These are phyloP conservation scores for Ceratocystis eucalypticola DNA, from an alignment of 2,329 filamentous ascomycete genomes.

Conservation along the genomic window DNA sequence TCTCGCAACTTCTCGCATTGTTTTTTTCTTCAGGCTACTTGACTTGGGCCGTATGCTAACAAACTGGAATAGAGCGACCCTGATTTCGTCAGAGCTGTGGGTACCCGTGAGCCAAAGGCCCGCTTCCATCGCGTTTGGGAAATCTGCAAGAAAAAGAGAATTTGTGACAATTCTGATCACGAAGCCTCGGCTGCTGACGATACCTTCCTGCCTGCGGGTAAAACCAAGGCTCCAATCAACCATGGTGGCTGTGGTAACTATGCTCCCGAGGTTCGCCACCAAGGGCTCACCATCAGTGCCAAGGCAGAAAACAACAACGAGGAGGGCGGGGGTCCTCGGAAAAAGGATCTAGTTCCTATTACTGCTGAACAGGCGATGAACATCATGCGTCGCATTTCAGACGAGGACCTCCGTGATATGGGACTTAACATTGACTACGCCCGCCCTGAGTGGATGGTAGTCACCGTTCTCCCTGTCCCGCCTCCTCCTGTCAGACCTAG, in stretches of 20 bases:
- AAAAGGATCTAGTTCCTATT: slow-evolving; percentile 67
- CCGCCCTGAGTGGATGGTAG: slow-evolving; percentile 94
- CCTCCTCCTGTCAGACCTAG: slow-evolving; percentile 91
- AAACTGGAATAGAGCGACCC: slow-evolving; percentile 53
- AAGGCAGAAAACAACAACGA: slow-evolving; percentile 59
- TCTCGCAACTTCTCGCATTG: slow-evolving; percentile 25
- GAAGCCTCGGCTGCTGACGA: slow-evolving; percentile 56
- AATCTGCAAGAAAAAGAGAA: slow-evolving; percentile 75
- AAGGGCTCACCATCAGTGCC: slow-evolving; percentile 56
- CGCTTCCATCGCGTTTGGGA: slow-evolving; percentile 89
- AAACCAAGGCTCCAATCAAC: slow-evolving; percentile 37
- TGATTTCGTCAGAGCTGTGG: slow-evolving; percentile 69
- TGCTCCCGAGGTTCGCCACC: slow-evolving; percentile 77
- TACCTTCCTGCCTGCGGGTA: slow-evolving; percentile 48
- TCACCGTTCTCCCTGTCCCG: slow-evolving; percentile 88
- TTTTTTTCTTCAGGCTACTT: background rate
- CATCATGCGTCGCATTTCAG: slow-evolving; percentile 73
- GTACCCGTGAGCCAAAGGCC: slow-evolving; percentile 79
- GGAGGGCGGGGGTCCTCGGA: slow-evolving; percentile 30
- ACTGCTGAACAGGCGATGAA: slow-evolving; percentile 73
- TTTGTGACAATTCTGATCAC: slow-evolving; percentile 68
- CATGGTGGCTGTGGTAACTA: slow-evolving; percentile 91
- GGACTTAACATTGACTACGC: slow-evolving; percentile 91
- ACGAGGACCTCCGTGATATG: slow-evolving; percentile 71
- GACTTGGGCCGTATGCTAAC: slow-evolving; percentile 39